Conservation (phyloP, 75 land plant genomes). For the Sequoiadendron giganteum region DNA sequence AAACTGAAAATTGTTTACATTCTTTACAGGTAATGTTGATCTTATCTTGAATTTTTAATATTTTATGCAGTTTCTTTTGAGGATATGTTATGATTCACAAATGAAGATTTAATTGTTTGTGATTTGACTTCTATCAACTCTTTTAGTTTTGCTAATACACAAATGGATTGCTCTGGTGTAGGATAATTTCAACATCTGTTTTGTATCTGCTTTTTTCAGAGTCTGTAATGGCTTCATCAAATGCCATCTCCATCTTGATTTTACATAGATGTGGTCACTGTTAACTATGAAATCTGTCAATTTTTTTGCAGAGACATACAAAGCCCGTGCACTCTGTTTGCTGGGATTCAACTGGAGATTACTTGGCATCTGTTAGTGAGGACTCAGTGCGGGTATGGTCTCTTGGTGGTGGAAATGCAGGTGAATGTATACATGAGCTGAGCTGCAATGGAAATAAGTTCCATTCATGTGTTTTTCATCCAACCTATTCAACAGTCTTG, state of each 20-base stretch:
- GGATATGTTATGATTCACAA: not conserved
- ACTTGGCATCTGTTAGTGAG: slow-evolving; percentile 30
- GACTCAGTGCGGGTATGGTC: slow-evolving; percentile 37
- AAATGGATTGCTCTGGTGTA: not conserved
- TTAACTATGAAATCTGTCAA: not conserved
- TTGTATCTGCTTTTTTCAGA: not conserved
- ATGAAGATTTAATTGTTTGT: not conserved
- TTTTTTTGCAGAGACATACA: slow-evolving; percentile 30
- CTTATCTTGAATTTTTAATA: not conserved
- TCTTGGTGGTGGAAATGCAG: slow-evolving; percentile 20
- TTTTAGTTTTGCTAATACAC: not conserved
- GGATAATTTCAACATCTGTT: not conserved
- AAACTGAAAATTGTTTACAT: slow-evolving; percentile 35
- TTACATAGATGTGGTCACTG: not conserved
- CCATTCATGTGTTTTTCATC: slow-evolving; percentile 61
- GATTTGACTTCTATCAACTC: not conserved
- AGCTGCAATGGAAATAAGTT: slow-evolving; percentile 60
- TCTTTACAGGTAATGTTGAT: slow-evolving; percentile 41
- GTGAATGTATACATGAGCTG: slow-evolving; percentile 45
- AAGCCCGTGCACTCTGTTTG: slow-evolving; percentile 35
- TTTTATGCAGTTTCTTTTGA: not conserved
- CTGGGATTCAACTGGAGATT: slow-evolving; percentile 35
- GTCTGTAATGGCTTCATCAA: not conserved
- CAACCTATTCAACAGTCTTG: slow-evolving; percentile 38
- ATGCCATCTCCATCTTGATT: not conserved